A percentile compares a stretch with the other conserved stretches of the same genome.
phyloP scores from a whole-genome alignment of 768 basidiomycete genomes.

The Xerocomellus dryophilus region DNA sequence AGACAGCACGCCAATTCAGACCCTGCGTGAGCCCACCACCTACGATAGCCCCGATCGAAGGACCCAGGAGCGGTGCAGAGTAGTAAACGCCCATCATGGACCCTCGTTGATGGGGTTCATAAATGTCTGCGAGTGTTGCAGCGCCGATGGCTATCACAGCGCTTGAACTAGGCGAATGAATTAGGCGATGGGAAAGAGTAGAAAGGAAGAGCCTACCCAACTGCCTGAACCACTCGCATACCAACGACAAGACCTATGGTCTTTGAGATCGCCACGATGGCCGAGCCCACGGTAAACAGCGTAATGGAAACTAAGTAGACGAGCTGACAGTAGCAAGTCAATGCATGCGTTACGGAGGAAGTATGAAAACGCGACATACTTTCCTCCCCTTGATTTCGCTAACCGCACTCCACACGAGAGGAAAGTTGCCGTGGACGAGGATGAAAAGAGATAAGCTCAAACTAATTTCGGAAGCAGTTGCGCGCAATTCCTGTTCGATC shows the following conservation, averaged over 20 bases:
- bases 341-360: not conserved
- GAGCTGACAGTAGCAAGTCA: slow-evolving; percentile 31
- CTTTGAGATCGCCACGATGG: slow-evolving; percentile 55
- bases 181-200: not conserved
- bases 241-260: slow-evolving; percentile 59
- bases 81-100: slow-evolving; percentile 82
- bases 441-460: slow-evolving; percentile 71
- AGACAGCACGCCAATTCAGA: slow-evolving; percentile 77
- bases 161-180: slow-evolving; percentile 43
- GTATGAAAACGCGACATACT: slow-evolving; percentile 32
- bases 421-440: slow-evolving; percentile 58
- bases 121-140: slow-evolving; percentile 77
- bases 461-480: slow-evolving; percentile 61
- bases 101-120: slow-evolving; percentile 70
- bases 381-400: slow-evolving; percentile 69
- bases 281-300: slow-evolving; percentile 53
- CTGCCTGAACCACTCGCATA: slow-evolving; percentile 64
- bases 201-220: slow-evolving; percentile 43
- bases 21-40: slow-evolving; percentile 68
- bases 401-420: slow-evolving; percentile 32
- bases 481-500: slow-evolving; percentile 60
- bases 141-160: slow-evolving; percentile 68
- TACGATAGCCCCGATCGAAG: slow-evolving; percentile 63
- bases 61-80: slow-evolving; percentile 74
- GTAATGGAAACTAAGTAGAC: slow-evolving; percentile 55